Evolutionary conservation across 2,329 filamentous ascomycete genomes (phyloP).

Genomic region (Apiospora arundinis): DNA sequence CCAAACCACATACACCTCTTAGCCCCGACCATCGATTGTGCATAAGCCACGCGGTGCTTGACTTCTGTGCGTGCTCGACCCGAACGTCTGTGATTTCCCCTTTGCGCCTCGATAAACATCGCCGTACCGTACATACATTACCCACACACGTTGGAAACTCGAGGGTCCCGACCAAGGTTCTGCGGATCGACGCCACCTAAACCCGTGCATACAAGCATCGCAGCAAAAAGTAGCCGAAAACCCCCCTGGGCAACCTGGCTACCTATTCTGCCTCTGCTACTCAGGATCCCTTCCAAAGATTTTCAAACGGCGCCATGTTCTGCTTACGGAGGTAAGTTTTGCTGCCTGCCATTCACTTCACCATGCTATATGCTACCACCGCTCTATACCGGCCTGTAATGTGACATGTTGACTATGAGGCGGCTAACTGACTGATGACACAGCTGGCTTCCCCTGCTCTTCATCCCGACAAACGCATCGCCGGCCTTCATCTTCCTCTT

Average conservation of each 20-base stretch:
- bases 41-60: background rate
- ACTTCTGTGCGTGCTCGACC: background rate
- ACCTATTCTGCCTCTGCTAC: background rate
- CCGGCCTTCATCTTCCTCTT: constrained; percentile 87
- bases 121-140: background rate
- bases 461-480: constrained; percentile 85
- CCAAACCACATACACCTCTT: background rate
- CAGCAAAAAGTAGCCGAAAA: background rate
- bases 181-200: constrained; percentile 15
- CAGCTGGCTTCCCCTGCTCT: constrained; percentile 86
- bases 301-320: constrained; percentile 54
- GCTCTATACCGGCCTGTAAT: background rate
- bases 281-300: background rate
- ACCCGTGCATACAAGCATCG: constrained; percentile 9
- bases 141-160: background rate
- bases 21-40: background rate
- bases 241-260: background rate
- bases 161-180: constrained; percentile 1
- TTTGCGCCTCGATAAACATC: background rate
- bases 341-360: background rate
- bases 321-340: constrained; percentile 63
- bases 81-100: background rate
- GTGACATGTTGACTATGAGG: constrained; percentile 18
- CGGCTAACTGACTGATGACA: background rate
- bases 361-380: constrained; percentile 20